Evolutionary conservation across 2,329 filamentous ascomycete species (phyloP).

Genomic region (Ophiostoma tasmaniense): DNA sequence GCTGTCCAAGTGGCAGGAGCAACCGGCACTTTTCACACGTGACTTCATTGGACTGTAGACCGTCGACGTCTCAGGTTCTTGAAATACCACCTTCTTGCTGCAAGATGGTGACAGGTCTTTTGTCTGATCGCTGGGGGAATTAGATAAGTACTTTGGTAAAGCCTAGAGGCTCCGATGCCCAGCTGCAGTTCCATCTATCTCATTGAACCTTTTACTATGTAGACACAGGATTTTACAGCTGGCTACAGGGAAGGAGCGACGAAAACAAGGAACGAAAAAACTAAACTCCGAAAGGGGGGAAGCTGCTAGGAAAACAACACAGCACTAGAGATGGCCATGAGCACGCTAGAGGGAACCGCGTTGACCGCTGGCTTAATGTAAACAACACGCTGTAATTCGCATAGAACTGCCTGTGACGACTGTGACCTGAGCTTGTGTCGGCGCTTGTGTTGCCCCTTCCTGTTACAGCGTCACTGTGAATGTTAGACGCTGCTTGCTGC

Average conservation of each 20-base stretch:
- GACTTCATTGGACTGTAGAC: not conserved
- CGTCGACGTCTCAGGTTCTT: not conserved
- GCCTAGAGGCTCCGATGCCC: not conserved
- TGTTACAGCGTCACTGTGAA: constrained; percentile 4
- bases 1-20: not conserved
- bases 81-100: not conserved
- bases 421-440: not conserved
- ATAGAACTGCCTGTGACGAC: not conserved
- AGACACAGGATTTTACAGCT: not conserved
- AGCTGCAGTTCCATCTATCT: not conserved
- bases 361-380: not conserved
- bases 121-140: not conserved
- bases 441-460: not conserved
- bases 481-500: not conserved
- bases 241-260: not conserved
- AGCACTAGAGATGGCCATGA: constrained; percentile 4
- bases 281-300: constrained; percentile 18
- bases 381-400: not conserved
- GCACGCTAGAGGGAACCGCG: not conserved
- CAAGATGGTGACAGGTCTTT: not conserved
- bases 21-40: not conserved
- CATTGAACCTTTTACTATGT: not conserved
- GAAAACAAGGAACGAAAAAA: constrained; percentile 21
- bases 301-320: constrained; percentile 15
- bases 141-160: not conserved